Percentiles rank a stretch among this genome's conserved stretches.
phyloP scores from a whole-genome alignment of 2,329 filamentous ascomycete species.

The Neofusicoccum kwambonambiense region DNA sequence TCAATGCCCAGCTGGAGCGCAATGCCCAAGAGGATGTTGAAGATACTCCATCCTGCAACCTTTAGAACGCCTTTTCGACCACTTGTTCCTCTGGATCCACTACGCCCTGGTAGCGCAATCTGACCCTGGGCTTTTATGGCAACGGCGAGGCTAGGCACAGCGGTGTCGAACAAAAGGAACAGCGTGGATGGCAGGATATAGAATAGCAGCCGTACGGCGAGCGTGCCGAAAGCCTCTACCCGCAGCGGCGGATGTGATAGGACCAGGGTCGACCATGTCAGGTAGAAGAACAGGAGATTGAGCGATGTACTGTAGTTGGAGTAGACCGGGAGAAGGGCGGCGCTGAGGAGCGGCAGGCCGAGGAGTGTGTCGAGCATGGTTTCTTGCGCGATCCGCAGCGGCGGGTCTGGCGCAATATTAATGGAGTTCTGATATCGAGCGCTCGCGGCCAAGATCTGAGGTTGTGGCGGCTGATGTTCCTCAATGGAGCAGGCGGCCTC shows the following conservation, averaged over 20 bases:
- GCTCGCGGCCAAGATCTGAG: background rate
- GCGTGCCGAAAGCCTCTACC: conserved; percentile 71
- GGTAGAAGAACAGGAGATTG: conserved; percentile 84
- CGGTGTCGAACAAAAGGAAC: conserved; percentile 71
- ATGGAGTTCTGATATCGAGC: background rate
- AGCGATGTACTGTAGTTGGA: conserved; percentile 67
- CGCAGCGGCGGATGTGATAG: conserved; percentile 71
- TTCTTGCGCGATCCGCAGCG: background rate
- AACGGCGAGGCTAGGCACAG: conserved; percentile 66
- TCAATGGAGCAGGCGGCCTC: background rate
- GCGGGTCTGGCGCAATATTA: background rate
- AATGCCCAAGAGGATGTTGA: conserved; percentile 57
- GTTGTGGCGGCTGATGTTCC: background rate
- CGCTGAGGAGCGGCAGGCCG: conserved; percentile 49
- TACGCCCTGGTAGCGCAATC: conserved; percentile 48
- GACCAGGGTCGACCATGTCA: conserved; percentile 84
- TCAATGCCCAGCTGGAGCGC: conserved; percentile 58
- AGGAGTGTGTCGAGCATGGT: conserved; percentile 22
- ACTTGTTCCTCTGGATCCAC: conserved; percentile 41
- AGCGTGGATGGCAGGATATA: conserved; percentile 71
- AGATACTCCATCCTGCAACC: conserved; percentile 49
- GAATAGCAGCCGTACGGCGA: conserved; percentile 66
- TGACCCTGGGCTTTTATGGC: conserved; percentile 67
- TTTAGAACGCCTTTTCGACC: conserved; percentile 31
- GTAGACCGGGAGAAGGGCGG: conserved; percentile 71